Evolutionary conservation across 1,284 basidiomycete genomes (phyloP).

Genomic region (Ceratorhiza oryzae-sativae): DNA sequence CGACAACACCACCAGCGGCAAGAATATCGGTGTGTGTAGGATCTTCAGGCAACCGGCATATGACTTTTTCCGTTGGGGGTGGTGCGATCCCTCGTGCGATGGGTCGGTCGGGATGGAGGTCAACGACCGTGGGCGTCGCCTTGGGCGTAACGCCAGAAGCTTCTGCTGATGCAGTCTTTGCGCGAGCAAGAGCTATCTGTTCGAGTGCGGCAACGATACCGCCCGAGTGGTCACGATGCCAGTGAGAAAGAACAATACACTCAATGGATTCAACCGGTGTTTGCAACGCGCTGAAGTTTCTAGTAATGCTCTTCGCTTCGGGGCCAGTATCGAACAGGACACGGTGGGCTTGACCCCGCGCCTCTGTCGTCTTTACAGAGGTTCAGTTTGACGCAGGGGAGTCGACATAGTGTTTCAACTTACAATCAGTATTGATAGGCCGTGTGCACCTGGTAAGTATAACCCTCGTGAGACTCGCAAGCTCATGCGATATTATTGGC

Average conservation of each 20-base stretch:
- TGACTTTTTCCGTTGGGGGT: slow-evolving; percentile 62
- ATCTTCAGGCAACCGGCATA: slow-evolving; percentile 68
- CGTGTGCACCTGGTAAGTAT: slow-evolving; percentile 75
- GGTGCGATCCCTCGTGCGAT: slow-evolving; percentile 74
- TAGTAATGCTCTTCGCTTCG: slow-evolving; percentile 71
- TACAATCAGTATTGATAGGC: slow-evolving; percentile 79
- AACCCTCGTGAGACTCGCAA: no score
- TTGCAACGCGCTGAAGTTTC: slow-evolving; percentile 70
- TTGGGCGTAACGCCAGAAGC: background rate
- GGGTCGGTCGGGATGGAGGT: slow-evolving; percentile 78
- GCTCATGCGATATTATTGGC: slow-evolving; percentile 37
- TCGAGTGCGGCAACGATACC: slow-evolving; percentile 64
- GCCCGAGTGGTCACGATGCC: slow-evolving; percentile 83
- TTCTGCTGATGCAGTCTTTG: background rate
- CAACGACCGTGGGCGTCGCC: slow-evolving; percentile 60
- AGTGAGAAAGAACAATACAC: slow-evolving; percentile 76
- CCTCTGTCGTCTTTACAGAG: slow-evolving; percentile 45
- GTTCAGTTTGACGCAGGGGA: background rate
- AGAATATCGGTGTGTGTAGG: slow-evolving; percentile 73
- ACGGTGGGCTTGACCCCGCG: slow-evolving; percentile 58
- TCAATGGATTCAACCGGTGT: slow-evolving; percentile 63
- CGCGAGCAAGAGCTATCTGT: slow-evolving; percentile 49
- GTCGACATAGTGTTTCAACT: slow-evolving; percentile 44
- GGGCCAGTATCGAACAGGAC: slow-evolving; percentile 84
- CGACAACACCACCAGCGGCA: slow-evolving; percentile 62